Evolutionary conservation across 164 flowering plant species (phyloP).

Genomic region (Taxillus chinensis): DNA sequence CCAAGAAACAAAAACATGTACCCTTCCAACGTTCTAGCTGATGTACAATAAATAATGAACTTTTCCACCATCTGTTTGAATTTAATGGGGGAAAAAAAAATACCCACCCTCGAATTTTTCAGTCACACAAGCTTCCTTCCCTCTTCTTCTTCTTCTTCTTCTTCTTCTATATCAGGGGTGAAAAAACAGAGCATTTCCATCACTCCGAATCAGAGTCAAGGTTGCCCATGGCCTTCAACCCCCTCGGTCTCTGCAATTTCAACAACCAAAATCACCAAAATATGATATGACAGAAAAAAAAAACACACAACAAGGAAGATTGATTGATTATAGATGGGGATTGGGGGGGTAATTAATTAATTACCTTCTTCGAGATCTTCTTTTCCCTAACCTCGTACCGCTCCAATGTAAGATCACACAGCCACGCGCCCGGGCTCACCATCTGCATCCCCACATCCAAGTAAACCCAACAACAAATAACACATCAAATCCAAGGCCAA

Average conservation of each 20-base stretch:
- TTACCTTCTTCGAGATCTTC: slow-evolving; percentile 79
- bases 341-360: too few species aligned
- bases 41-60: too few species aligned
- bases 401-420: slow-evolving; percentile 75
- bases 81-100: too few species aligned
- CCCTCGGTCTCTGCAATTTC: slow-evolving; percentile 72
- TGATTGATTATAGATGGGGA: too few species aligned
- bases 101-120: too few species aligned
- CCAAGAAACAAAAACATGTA: too few species aligned
- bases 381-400: slow-evolving; percentile 91
- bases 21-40: too few species aligned
- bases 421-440: slow-evolving; percentile 85
- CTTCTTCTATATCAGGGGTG: too few species aligned
- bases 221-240: slow-evolving; percentile 83
- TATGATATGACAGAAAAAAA: background rate
- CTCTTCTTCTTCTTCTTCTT: too few species aligned
- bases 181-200: background rate
- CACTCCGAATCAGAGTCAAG: slow-evolving; percentile 76
- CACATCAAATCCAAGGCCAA: too few species aligned
- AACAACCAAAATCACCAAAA: background rate
- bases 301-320: background rate
- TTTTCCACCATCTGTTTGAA: too few species aligned
- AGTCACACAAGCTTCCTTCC: too few species aligned
- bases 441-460: slow-evolving; percentile 36
- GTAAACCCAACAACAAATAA: background rate